Base-by-base conservation (phyloP, 257 asterid species). In the Solanum medicagineum region DNA sequence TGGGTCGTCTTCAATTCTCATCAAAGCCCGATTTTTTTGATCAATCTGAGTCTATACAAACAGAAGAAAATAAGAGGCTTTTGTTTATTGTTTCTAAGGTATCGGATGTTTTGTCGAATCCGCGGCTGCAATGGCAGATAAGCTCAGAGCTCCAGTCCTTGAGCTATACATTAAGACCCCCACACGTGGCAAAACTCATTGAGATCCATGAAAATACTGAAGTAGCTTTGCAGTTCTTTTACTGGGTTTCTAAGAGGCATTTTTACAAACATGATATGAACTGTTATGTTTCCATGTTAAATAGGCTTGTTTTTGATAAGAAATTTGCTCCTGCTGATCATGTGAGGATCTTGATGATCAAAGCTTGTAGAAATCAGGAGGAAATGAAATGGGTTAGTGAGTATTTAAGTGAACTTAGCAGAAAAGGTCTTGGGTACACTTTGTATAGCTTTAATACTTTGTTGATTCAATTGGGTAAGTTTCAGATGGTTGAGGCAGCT, bases 381-480 rank as follows among this genome's bases (percentile, higher is more conserved):
- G 97, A 94, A 75, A 81, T 95, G 88, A 87, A 20, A 15, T 69
- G 85, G 92, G 97, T 90, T 80, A 84, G 94, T 85, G 91, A 86
- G 75, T 94, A 89, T 85, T 91, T 94, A 92, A 89, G 89, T 87
- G 94, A 83, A 86, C 86, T 93, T 47, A 86, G 91, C 45, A 66
- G 69, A 40, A 81, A 63, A 19, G 94, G 93, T 81, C 85, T 93
- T 88, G 86, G 87, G 60, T 88, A 84, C 70, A 91, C 87, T 87
- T 90, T 96, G 83, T 94, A 93, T 85, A 93, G 95, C 91, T 93
- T 88, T 86, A 94, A 93, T 90, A 90, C 98, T 86, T 91, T 96
- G 88, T 88, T 96, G 97, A 91, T 93, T 90, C 99, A 94, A 80
- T 86, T 96, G 84, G 94, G 93, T 17, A 96, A 91, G 91, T 89